Evolutionary conservation across 257 asterid species (phyloP).

Genomic region (Thymus mandschuricus): DNA sequence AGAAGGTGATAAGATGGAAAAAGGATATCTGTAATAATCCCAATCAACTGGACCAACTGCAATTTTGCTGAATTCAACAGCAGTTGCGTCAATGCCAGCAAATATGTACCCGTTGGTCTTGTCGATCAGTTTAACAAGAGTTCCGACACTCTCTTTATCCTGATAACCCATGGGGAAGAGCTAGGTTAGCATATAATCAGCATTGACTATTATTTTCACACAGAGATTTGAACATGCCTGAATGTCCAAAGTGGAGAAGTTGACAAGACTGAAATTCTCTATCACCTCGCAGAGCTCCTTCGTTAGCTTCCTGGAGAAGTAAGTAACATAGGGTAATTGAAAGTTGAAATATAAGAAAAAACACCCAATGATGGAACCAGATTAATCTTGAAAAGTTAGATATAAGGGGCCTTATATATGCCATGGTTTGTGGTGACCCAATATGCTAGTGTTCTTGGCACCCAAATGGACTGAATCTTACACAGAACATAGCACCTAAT

Average conservation of each 20-base stretch:
- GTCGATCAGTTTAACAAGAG: constrained; percentile 86
- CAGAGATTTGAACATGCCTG: constrained; percentile 56
- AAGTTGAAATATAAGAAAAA: neutral
- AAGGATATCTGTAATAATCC: constrained; percentile 99
- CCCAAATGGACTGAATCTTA: neutral
- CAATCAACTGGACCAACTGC: constrained; percentile 88
- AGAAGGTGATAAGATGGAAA: neutral
- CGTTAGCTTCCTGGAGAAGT: constrained; percentile 73
- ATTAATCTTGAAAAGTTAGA: neutral
- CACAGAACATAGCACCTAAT: neutral
- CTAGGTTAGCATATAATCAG: constrained; percentile 14
- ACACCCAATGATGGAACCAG: constrained; percentile 1
- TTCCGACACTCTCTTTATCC: constrained; percentile 97
- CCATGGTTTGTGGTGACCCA: neutral
- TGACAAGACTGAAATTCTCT: constrained; percentile 75
- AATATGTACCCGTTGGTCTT: constrained; percentile 93
- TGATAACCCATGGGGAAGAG: constrained; percentile 40
- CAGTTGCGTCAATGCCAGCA: constrained; percentile 82
- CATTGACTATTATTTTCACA: constrained; percentile 23
- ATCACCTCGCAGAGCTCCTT: constrained; percentile 95
- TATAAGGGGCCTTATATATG: constrained; percentile 4
- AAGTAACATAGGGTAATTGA: neutral
- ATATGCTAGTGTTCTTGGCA: neutral
- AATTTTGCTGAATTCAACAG: constrained; percentile 90
- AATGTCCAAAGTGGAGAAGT: constrained; percentile 87